phyloP scores from a whole-genome alignment of 208 protist genomes.

The Trypanosoma congolense region DNA sequence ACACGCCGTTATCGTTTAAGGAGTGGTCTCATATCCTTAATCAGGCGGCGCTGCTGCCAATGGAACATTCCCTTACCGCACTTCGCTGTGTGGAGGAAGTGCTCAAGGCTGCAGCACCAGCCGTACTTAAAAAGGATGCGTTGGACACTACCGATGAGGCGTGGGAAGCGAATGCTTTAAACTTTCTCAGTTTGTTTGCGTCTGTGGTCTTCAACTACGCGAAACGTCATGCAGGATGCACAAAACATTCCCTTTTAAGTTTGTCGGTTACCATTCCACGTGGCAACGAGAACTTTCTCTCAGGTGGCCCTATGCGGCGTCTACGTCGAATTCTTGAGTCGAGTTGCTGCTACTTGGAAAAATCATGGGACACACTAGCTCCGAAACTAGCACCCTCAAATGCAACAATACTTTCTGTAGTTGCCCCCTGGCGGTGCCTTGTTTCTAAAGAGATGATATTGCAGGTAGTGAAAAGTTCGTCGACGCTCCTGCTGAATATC shows the following conservation, averaged over 20 bases:
- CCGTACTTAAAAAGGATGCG: constrained; percentile 28
- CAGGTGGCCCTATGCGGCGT: constrained; percentile 32
- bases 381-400: constrained; percentile 34
- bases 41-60: constrained; percentile 23
- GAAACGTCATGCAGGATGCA: constrained; percentile 25
- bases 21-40: constrained; percentile 58
- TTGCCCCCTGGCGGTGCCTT: constrained; percentile 18
- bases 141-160: constrained; percentile 14
- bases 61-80: constrained; percentile 26
- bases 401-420: constrained; percentile 31
- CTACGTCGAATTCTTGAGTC: constrained; percentile 34
- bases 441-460: constrained; percentile 51
- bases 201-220: constrained; percentile 47
- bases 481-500: constrained; percentile 37
- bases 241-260: constrained; percentile 36
- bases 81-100: constrained; percentile 63
- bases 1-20: constrained; percentile 37
- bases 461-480: constrained; percentile 40
- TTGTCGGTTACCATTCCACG: neutral
- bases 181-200: constrained; percentile 48
- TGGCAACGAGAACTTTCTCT: constrained; percentile 42
- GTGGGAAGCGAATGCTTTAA: constrained; percentile 28
- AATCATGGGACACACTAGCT: constrained; percentile 14
- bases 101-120: constrained; percentile 40
- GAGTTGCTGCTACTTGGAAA: neutral